Evolutionary conservation across 257 asterid species (phyloP).

Genomic region (Primulina huaijiensis): DNA sequence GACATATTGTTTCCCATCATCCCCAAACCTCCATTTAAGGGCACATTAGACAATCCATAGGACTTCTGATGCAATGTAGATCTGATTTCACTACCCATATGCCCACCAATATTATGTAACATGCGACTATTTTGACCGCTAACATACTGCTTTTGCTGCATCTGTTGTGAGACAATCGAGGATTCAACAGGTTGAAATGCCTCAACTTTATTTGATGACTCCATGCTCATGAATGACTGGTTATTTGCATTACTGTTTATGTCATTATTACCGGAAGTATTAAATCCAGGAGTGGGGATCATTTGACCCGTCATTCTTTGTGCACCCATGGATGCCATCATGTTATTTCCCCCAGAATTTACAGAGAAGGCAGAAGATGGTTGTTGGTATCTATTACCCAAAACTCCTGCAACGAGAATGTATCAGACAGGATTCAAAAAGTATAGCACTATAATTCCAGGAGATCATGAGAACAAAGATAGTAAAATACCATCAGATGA

Average conservation of each 20-base stretch:
- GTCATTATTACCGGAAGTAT: slow-evolving; percentile 45
- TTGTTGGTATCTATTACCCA: slow-evolving; percentile 64
- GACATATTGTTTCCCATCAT: slow-evolving; percentile 55
- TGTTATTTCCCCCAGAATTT: slow-evolving; percentile 64
- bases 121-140: slow-evolving; percentile 73
- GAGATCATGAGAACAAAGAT: slow-evolving; percentile 10
- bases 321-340: slow-evolving; percentile 58
- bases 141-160: slow-evolving; percentile 73
- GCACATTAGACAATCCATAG: slow-evolving; percentile 59
- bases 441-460: slow-evolving; percentile 22
- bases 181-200: slow-evolving; percentile 63
- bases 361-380: slow-evolving; percentile 64
- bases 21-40: slow-evolving; percentile 65
- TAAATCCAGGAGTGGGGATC: slow-evolving; percentile 98
- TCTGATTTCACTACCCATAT: slow-evolving; percentile 72
- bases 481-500: slow-evolving; percentile 48
- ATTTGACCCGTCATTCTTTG: slow-evolving; percentile 87
- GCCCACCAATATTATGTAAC: slow-evolving; percentile 78
- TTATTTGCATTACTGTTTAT: slow-evolving; percentile 43
- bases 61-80: slow-evolving; percentile 74
- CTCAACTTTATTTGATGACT: slow-evolving; percentile 50
- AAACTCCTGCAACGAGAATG: slow-evolving; percentile 48
- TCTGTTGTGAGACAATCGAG: slow-evolving; percentile 61
- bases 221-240: slow-evolving; percentile 62
- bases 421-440: slow-evolving; percentile 26